phyloP scores from a whole-genome alignment of 768 basidiomycete species.

The Boletus tylopilopsis region DNA sequence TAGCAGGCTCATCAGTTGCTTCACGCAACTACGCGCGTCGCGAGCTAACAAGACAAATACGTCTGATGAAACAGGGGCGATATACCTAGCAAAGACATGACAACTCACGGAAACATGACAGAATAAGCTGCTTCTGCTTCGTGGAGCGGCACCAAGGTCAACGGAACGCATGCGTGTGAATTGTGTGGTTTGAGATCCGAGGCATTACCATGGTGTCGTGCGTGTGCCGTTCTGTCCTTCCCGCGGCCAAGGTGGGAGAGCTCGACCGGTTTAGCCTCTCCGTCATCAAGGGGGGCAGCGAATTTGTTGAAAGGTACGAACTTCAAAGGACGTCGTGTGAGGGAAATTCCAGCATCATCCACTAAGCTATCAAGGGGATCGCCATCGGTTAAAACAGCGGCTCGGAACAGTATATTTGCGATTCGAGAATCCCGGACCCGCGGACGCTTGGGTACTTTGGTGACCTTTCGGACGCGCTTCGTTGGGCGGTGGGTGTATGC shows the following conservation, averaged over 20 bases:
- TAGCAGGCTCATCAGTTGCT: not conserved
- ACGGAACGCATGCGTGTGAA: constrained; percentile 11
- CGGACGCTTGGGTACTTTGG: not conserved
- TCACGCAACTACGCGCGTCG: not conserved
- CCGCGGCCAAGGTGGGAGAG: not conserved
- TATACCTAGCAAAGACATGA: not conserved
- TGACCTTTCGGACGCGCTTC: not conserved
- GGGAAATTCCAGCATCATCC: constrained; percentile 8
- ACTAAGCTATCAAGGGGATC: constrained; percentile 20
- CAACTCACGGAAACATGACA: constrained; percentile 24
- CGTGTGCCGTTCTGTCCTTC: not conserved
- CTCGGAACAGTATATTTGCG: constrained; percentile 21
- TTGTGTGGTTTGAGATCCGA: not conserved
- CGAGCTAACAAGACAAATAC: not conserved
- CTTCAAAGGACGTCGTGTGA: constrained; percentile 22
- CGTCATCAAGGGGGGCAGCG: not conserved
- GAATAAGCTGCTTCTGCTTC: constrained; percentile 29
- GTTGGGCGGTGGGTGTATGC: constrained; percentile 20
- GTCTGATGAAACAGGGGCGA: constrained; percentile 3
- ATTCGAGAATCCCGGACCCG: constrained; percentile 3
- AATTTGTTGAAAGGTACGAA: constrained; percentile 29
- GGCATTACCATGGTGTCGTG: not conserved
- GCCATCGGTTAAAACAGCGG: constrained; percentile 24
- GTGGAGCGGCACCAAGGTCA: constrained; percentile 22
- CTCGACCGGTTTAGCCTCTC: not conserved